Percentiles rank a stretch among this genome's conserved stretches.
Evolutionary conservation across 805 yeast species (phyloP).

Genomic region (Huiozyma naganishii): DNA sequence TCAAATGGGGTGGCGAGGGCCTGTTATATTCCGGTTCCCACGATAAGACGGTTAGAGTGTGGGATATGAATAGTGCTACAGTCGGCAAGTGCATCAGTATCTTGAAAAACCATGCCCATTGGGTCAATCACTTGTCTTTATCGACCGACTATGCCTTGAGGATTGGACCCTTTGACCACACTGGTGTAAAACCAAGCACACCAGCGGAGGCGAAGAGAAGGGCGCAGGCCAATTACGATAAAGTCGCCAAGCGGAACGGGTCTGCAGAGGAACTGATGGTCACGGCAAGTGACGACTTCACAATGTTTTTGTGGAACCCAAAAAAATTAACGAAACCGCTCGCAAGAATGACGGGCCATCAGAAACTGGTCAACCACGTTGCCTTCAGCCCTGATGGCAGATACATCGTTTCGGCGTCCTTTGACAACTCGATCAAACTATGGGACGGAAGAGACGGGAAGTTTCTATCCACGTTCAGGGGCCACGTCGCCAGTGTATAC

Average conservation of each 20-base stretch:
- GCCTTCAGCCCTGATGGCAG: slow-evolving; percentile 94
- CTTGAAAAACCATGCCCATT: slow-evolving; percentile 85
- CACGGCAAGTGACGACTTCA: slow-evolving; percentile 93
- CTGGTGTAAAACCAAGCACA: slow-evolving; percentile 35
- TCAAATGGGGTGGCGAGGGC: slow-evolving; percentile 93
- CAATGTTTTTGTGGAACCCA: slow-evolving; percentile 97
- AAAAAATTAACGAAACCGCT: slow-evolving; percentile 68
- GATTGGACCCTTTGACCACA: slow-evolving; percentile 81
- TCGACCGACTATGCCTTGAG: slow-evolving; percentile 84
- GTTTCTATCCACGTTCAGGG: slow-evolving; percentile 81
- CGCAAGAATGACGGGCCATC: slow-evolving; percentile 95
- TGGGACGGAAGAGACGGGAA: slow-evolving; percentile 96
- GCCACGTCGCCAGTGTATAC: slow-evolving; percentile 96
- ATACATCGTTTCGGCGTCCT: slow-evolving; percentile 80
- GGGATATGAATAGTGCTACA: slow-evolving; percentile 58
- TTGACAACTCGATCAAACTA: slow-evolving; percentile 87
- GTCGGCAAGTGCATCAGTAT: slow-evolving; percentile 67
- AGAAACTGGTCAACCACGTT: slow-evolving; percentile 91
- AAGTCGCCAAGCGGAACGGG: slow-evolving; percentile 45
- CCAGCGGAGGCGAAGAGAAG: slow-evolving; percentile 37
- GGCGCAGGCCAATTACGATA: slow-evolving; percentile 44
- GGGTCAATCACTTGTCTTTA: slow-evolving; percentile 91
- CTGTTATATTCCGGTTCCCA: slow-evolving; percentile 83
- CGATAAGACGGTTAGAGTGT: slow-evolving; percentile 84
- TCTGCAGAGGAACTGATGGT: slow-evolving; percentile 76